Evolutionary conservation across 2,329 filamentous ascomycete species (phyloP).

Genomic region (Chrysoporthe austroafricana): DNA sequence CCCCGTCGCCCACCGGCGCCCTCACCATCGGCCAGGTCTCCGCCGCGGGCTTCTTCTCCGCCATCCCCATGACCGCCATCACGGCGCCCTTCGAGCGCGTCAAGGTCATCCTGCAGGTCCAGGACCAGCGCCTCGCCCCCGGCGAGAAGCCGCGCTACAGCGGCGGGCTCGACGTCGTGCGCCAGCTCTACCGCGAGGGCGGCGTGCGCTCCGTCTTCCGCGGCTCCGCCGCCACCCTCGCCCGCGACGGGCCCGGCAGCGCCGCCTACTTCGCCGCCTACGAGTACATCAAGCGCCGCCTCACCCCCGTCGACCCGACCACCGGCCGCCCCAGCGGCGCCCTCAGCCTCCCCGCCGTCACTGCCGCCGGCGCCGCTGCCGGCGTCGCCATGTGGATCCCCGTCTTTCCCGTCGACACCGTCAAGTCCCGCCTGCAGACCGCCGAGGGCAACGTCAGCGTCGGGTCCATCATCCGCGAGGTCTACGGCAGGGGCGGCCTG

Average conservation of each 20-base stretch:
- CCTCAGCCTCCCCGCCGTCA: constrained; percentile 80
- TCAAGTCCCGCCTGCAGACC: constrained; percentile 93
- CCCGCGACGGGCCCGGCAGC: constrained; percentile 88
- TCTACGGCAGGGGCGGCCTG: constrained; percentile 82
- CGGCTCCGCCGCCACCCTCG: constrained; percentile 86
- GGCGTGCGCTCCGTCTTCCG: constrained; percentile 92
- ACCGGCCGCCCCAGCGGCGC: constrained; percentile 75
- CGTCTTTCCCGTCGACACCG: constrained; percentile 95
- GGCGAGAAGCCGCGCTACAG: constrained; percentile 93
- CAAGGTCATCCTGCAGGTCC: constrained; percentile 97
- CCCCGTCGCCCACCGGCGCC: constrained; percentile 67
- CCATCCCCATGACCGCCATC: constrained; percentile 95
- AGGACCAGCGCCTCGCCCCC: constrained; percentile 82
- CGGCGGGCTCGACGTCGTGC: constrained; percentile 86
- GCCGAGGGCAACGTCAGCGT: constrained; percentile 84
- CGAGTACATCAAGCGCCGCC: constrained; percentile 86
- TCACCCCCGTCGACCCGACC: constrained; percentile 80
- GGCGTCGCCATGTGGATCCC: constrained; percentile 99
- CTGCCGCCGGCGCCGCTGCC: constrained; percentile 84
- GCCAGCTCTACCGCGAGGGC: constrained; percentile 89
- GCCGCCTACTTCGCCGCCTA: constrained; percentile 98
- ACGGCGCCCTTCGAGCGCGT: constrained; percentile 99
- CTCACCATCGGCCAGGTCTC: constrained; percentile 87
- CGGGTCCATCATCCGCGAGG: constrained; percentile 74
- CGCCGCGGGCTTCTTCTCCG: constrained; percentile 94